These are phyloP conservation scores for Cornus controversa DNA, from an alignment of 148 eudicot genomes.

Conservation along the genomic window DNA sequence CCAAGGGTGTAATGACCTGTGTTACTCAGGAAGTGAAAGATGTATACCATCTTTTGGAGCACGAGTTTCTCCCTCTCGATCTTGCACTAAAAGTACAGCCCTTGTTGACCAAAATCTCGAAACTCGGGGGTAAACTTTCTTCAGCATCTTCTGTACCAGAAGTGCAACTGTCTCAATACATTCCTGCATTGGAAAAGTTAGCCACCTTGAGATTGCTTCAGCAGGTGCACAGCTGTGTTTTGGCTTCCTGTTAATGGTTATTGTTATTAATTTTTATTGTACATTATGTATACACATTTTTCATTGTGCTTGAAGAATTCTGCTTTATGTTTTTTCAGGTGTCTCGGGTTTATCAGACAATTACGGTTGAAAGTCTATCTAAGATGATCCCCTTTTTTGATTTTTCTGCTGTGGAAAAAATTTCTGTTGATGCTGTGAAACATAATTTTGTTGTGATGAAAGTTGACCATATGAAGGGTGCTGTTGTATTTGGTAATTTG, in stretches of 20 bases:
- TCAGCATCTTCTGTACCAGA: constrained; percentile 90
- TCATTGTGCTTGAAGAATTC: not conserved
- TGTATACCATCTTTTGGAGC: constrained; percentile 78
- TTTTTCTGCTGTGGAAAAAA: constrained; percentile 74
- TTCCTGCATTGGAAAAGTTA: constrained; percentile 73
- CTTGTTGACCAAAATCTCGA: constrained; percentile 66
- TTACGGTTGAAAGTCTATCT: constrained; percentile 67
- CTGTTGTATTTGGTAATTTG: constrained; percentile 57
- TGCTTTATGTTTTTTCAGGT: constrained; percentile 50
- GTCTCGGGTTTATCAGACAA: constrained; percentile 78
- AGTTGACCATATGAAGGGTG: constrained; percentile 78
- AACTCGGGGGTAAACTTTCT: constrained; percentile 79
- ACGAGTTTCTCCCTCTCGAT: constrained; percentile 73
- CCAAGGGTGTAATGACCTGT: constrained; percentile 87
- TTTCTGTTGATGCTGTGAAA: constrained; percentile 86
- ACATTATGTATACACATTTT: not conserved
- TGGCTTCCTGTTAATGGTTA: not conserved
- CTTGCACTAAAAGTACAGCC: constrained; percentile 70
- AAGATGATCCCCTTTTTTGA: constrained; percentile 78
- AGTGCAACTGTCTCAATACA: constrained; percentile 74
- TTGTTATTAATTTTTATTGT: not conserved
- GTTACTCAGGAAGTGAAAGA: constrained; percentile 92
- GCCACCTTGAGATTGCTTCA: constrained; percentile 83
- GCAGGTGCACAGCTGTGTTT: constrained; percentile 49
- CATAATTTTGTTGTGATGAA: constrained; percentile 82